Conservation (phyloP, 1,284 basidiomycete genomes). For the Tilletia indica region DNA sequence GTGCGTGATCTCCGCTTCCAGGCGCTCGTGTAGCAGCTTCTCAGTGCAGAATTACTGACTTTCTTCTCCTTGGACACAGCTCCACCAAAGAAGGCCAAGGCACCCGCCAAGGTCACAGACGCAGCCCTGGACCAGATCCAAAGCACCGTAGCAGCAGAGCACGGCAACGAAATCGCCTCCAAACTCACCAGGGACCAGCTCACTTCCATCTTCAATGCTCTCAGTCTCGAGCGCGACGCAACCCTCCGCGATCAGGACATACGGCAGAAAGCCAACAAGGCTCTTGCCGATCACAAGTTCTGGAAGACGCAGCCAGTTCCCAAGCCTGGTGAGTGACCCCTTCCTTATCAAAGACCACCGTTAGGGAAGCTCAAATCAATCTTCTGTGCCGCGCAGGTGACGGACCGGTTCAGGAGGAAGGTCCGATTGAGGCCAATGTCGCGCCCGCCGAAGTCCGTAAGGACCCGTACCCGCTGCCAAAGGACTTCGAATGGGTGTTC, state of each 20-base stretch:
- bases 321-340: constrained; percentile 65
- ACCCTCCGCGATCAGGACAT: constrained; percentile 40
- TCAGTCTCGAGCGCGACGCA: constrained; percentile 44
- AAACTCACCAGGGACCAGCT: constrained; percentile 39
- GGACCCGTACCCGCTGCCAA: constrained; percentile 81
- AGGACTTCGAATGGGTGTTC: constrained; percentile 87
- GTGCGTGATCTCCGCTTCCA: not conserved
- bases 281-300: constrained; percentile 52
- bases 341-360: too few species aligned
- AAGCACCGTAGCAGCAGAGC: constrained; percentile 31
- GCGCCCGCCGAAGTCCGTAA: constrained; percentile 76
- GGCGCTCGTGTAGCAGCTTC: too few species aligned
- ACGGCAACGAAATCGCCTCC: constrained; percentile 36
- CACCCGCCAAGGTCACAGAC: constrained; percentile 22
- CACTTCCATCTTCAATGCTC: constrained; percentile 41
- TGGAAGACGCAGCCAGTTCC: constrained; percentile 71
- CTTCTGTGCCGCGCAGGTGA: constrained; percentile 4
- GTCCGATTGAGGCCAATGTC: constrained; percentile 81
- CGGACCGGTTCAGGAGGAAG: constrained; percentile 62
- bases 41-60: too few species aligned
- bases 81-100: constrained; percentile 13
- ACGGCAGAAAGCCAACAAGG: constrained; percentile 39
- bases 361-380: not conserved
- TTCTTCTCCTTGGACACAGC: not conserved
- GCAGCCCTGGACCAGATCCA: constrained; percentile 40